A percentile compares a stretch with the other conserved stretches of the same genome.
These are phyloP conservation scores for Penicillium sp. DNA, from an alignment of 2,329 filamentous ascomycete species.

Conservation along the genomic window DNA sequence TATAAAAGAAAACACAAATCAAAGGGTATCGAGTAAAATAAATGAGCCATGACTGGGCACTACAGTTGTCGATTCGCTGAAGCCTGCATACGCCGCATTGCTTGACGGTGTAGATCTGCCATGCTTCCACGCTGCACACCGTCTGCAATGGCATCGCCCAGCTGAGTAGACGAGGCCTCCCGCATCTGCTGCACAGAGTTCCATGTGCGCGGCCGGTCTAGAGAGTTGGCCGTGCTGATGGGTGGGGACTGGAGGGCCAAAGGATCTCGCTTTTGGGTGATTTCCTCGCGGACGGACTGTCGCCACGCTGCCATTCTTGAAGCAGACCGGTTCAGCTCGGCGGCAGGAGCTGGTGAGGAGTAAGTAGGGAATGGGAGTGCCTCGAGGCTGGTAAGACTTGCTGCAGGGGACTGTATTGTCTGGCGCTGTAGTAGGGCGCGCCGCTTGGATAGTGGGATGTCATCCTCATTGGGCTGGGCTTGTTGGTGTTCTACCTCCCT, in stretches of 20 bases:
- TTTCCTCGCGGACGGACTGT: constrained; percentile 61
- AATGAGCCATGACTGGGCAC: not conserved
- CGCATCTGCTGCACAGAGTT: constrained; percentile 60
- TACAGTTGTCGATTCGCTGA: constrained; percentile 46
- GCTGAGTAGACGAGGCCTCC: constrained; percentile 56
- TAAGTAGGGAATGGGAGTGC: not conserved
- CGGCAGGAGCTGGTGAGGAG: constrained; percentile 10
- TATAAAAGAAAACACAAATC: constrained; percentile 6
- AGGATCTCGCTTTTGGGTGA: constrained; percentile 42
- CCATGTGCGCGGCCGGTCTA: constrained; percentile 64
- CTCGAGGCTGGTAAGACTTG: constrained; percentile 42
- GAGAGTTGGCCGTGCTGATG: constrained; percentile 36
- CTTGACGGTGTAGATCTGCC: constrained; percentile 73
- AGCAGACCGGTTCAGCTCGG: constrained; percentile 37
- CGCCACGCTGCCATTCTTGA: constrained; percentile 66
- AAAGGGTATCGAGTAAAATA: constrained; percentile 14
- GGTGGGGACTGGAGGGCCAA: constrained; percentile 29
- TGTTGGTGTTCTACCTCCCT: constrained; percentile 3
- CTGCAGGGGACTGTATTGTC: constrained; percentile 46
- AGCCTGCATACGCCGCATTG: constrained; percentile 75
- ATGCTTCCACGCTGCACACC: constrained; percentile 74
- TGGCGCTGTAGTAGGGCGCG: constrained; percentile 60
- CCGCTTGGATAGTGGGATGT: constrained; percentile 70
- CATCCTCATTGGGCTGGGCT: constrained; percentile 51
- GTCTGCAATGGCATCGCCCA: constrained; percentile 66